Evolutionary conservation across 345 rosid species (phyloP).

Genomic region (Melaleuca alternifolia): DNA sequence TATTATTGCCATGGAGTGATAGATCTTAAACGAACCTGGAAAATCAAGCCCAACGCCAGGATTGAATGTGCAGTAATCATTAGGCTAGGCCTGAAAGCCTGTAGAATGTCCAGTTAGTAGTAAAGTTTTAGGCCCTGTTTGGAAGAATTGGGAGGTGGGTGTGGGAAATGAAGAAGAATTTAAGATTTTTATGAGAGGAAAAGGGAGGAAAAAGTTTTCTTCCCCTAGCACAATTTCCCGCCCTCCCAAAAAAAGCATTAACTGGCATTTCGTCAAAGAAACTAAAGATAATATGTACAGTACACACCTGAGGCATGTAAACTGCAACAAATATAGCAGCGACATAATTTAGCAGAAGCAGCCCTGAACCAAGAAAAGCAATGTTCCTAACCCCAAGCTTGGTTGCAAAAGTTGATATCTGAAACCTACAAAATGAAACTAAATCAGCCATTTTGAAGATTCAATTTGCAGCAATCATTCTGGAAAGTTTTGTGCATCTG

Average conservation of each 20-base stretch:
- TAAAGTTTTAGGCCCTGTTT: background rate
- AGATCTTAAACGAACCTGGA: conserved; percentile 47
- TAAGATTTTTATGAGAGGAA: background rate
- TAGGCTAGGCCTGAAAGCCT: conserved; percentile 67
- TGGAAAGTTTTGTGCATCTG: background rate
- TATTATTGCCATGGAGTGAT: background rate
- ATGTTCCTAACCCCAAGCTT: conserved; percentile 94
- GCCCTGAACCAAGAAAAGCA: conserved; percentile 81
- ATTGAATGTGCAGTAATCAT: conserved; percentile 75
- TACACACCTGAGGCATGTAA: conserved; percentile 79
- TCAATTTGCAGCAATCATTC: background rate
- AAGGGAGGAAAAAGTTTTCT: background rate
- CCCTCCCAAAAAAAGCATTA: background rate
- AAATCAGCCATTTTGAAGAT: background rate
- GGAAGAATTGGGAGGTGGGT: background rate
- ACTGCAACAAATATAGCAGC: conserved; percentile 66
- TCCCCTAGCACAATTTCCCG: background rate
- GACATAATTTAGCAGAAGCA: conserved; percentile 68
- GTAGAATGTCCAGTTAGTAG: conserved; percentile 1
- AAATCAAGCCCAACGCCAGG: conserved; percentile 63
- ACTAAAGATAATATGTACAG: conserved; percentile 1
- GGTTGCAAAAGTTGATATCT: conserved; percentile 87
- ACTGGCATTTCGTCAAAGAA: background rate
- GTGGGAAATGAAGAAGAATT: background rate
- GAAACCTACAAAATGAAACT: conserved; percentile 39